Evolutionary conservation across 441 rosid genomes (phyloP).

Genomic region (Aquilaria agallochum): DNA sequence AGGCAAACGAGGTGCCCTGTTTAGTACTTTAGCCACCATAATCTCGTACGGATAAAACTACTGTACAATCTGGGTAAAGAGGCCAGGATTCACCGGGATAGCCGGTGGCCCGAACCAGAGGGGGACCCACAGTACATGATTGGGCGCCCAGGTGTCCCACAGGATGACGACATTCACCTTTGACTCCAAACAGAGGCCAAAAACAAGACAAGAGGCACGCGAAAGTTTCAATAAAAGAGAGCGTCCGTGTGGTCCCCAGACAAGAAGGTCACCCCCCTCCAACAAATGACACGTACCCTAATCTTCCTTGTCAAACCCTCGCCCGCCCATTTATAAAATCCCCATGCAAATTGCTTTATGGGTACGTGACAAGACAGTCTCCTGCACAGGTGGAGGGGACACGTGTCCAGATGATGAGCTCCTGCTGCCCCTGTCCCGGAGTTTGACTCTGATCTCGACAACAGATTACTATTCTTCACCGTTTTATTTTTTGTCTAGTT

Average conservation of each 20-base stretch:
- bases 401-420: conserved; percentile 19
- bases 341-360: conserved; percentile 35
- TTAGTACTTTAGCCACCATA: neutral
- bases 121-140: conserved; percentile 22
- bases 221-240: conserved; percentile 28
- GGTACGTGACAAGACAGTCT: conserved; percentile 22
- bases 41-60: neutral
- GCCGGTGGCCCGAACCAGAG: conserved; percentile 5
- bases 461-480: conserved; percentile 2
- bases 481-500: conserved; percentile 2
- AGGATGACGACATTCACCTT: conserved; percentile 10
- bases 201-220: conserved; percentile 36
- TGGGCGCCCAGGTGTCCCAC: conserved; percentile 30
- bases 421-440: conserved; percentile 20
- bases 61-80: neutral
- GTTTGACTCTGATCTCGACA: conserved; percentile 19
- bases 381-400: conserved; percentile 33
- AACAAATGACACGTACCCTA: conserved; percentile 17
- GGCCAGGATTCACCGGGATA: conserved; percentile 12
- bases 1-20: neutral
- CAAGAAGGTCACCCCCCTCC: conserved; percentile 3
- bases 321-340: conserved; percentile 19
- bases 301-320: conserved; percentile 18
- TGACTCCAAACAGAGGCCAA: conserved; percentile 13
- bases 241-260: conserved; percentile 17